Evolutionary conservation across 2,329 filamentous ascomycete species (phyloP).

Genomic region (Fusarium paranaense): DNA sequence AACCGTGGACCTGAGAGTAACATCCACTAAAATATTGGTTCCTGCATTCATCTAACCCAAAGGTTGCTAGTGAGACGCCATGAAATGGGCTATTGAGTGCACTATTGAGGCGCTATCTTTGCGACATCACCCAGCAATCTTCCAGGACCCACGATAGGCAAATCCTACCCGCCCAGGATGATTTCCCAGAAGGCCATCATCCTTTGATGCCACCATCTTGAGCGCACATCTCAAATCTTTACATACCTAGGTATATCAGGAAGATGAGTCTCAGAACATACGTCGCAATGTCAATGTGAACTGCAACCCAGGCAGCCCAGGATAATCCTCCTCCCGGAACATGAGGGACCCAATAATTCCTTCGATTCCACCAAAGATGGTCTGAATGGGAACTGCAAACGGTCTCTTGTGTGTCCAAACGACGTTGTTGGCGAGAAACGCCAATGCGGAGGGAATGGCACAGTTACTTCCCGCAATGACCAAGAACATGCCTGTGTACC

Average conservation of each 20-base stretch:
- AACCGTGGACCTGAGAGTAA: background rate
- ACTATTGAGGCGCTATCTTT: background rate
- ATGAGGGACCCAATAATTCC: background rate
- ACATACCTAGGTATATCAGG: too few relatives aligned
- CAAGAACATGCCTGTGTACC: background rate
- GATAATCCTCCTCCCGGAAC: background rate
- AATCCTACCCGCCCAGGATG: too few relatives aligned
- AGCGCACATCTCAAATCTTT: too few relatives aligned
- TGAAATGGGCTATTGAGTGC: background rate
- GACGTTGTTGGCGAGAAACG: background rate
- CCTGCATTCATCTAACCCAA: background rate
- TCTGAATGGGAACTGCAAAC: background rate
- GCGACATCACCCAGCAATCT: too few relatives aligned
- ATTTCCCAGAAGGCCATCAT: too few relatives aligned
- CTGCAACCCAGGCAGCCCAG: background rate
- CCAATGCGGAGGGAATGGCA: background rate
- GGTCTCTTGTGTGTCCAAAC: background rate
- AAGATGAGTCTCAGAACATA: too few relatives aligned
- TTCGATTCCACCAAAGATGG: background rate
- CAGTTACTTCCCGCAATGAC: background rate
- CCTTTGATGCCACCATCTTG: too few relatives aligned
- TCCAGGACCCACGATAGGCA: too few relatives aligned
- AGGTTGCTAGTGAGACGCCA: background rate
- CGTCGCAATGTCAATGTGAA: too few relatives aligned
- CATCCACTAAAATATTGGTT: background rate